phyloP scores from a whole-genome alignment of 805 yeast species.

The Scheffersomyces amazonensis region DNA sequence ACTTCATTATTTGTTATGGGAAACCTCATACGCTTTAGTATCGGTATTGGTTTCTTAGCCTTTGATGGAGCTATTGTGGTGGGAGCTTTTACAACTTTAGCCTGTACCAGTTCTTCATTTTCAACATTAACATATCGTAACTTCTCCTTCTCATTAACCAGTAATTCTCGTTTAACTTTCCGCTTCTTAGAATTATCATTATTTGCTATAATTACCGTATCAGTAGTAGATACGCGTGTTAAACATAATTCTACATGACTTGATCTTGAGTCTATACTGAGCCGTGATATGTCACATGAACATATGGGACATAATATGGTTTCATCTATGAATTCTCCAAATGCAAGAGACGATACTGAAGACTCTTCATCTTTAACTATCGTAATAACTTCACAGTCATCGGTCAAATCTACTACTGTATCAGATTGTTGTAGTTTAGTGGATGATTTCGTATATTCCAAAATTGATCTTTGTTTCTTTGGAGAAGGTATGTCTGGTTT shows the following conservation, averaged over 20 bases:
- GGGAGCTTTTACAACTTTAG: constrained; percentile 11
- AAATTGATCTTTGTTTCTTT: constrained; percentile 22
- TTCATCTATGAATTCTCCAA: not conserved
- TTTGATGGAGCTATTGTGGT: constrained; percentile 2
- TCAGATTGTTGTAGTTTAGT: not conserved
- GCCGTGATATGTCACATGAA: constrained; percentile 28
- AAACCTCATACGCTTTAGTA: constrained; percentile 51
- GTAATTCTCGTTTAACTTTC: constrained; percentile 2
- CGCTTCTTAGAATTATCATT: constrained; percentile 13
- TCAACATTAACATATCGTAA: constrained; percentile 13
- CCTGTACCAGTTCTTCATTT: not conserved
- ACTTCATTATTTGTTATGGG: constrained; percentile 14
- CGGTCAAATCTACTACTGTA: constrained; percentile 1
- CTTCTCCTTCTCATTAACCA: constrained; percentile 9
- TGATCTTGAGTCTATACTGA: constrained; percentile 42
- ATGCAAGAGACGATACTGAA: not conserved
- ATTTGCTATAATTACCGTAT: not conserved
- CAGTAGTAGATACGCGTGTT: constrained; percentile 17
- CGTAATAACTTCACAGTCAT: not conserved
- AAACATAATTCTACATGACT: constrained; percentile 58
- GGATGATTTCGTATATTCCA: constrained; percentile 15
- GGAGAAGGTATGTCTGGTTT: not conserved
- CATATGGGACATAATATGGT: constrained; percentile 53
- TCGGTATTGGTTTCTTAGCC: constrained; percentile 44
- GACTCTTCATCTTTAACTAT: not conserved